Conservation (phyloP, 1,139 yeast genomes). For the Yueomyces sp. region DNA sequence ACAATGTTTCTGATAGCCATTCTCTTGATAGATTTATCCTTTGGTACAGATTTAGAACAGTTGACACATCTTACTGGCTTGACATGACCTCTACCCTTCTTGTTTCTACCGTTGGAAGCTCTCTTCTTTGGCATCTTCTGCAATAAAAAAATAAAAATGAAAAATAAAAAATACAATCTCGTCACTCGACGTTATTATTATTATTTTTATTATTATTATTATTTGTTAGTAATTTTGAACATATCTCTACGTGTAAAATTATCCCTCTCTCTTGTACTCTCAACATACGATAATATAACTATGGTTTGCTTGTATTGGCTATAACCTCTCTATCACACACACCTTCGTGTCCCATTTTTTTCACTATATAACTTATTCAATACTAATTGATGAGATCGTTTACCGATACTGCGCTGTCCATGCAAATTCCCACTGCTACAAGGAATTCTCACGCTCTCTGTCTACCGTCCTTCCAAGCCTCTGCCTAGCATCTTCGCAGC, state of each 20-base stretch:
- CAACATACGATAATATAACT: not conserved
- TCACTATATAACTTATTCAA: not conserved
- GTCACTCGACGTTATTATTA: too few species aligned
- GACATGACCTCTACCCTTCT: conserved; percentile 99
- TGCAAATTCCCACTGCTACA: too few species aligned
- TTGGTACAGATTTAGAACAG: conserved; percentile 99
- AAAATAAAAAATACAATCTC: not conserved
- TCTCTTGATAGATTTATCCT: conserved; percentile 99
- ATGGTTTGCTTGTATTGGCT: not conserved
- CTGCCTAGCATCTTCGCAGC: too few species aligned
- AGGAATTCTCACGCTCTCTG: too few species aligned
- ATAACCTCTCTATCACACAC: too few species aligned
- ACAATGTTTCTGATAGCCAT: conserved; percentile 99
- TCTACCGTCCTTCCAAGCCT: too few species aligned
- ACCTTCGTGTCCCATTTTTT: not conserved
- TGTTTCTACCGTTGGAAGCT: conserved; percentile 99
- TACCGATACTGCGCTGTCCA: too few species aligned
- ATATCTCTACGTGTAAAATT: too few species aligned
- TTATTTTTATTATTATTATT: too few species aligned
- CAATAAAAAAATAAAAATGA: not conserved
- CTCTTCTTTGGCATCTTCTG: conserved; percentile 97
- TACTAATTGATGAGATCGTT: too few species aligned
- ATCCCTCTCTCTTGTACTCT: too few species aligned
- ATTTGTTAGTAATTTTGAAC: too few species aligned
- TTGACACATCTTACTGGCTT: conserved; percentile 99